phyloP scores from a whole-genome alignment of 129 eudicot species.

The Scalesia atractyloides region DNA sequence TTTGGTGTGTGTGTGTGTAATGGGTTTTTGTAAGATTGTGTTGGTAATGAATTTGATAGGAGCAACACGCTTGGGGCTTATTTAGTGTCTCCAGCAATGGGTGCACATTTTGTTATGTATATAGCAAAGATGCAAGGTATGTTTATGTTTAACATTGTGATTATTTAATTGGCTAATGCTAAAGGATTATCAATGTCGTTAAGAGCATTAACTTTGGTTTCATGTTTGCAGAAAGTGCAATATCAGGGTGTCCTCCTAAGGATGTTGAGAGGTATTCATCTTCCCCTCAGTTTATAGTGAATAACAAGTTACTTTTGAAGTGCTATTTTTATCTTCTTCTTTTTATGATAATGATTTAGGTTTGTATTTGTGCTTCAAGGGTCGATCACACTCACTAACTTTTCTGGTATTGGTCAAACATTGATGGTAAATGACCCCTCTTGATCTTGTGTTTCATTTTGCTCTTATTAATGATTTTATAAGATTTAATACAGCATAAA shows the following conservation, averaged over 20 bases:
- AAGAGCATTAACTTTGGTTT: conserved; percentile 12
- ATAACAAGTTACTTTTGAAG: conserved; percentile 9
- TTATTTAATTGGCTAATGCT: neutral
- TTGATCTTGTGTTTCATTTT: conserved; percentile 24
- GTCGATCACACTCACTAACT: conserved; percentile 50
- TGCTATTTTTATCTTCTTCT: neutral
- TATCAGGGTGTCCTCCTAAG: conserved; percentile 64
- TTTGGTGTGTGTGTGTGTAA: neutral
- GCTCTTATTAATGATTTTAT: neutral
- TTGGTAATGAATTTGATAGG: conserved; percentile 44
- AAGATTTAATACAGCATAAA: conserved; percentile 1
- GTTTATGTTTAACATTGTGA: neutral
- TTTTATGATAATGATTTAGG: conserved; percentile 49
- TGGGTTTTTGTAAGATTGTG: neutral
- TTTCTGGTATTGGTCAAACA: conserved; percentile 46
- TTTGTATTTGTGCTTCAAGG: conserved; percentile 85
- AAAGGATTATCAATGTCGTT: neutral
- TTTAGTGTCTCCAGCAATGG: conserved; percentile 87
- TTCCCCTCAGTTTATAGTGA: neutral
- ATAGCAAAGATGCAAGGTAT: conserved; percentile 95
- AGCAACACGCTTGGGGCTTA: conserved; percentile 78
- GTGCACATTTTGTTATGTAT: conserved; percentile 94
- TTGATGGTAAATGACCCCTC: conserved; percentile 48
- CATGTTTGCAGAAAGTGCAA: conserved; percentile 65
- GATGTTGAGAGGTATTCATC: conserved; percentile 73